Evolutionary conservation across 1,139 yeast species (phyloP).

Genomic region (Geotrichum reessii): DNA sequence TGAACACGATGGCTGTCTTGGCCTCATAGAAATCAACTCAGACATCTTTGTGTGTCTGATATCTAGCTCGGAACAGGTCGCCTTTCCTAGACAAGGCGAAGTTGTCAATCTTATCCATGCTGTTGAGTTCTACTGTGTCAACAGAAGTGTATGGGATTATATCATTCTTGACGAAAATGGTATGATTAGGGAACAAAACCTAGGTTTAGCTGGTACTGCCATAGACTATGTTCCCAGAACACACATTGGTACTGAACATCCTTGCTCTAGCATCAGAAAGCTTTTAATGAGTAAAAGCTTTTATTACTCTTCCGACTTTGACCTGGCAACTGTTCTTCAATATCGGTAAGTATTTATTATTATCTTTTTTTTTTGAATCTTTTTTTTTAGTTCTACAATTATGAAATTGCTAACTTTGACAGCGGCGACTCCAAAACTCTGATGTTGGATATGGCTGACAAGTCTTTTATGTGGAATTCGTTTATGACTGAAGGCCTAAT

Average conservation of each 20-base stretch:
- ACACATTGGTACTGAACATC: slow-evolving; percentile 51
- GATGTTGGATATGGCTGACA: slow-evolving; percentile 45
- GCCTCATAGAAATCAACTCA: slow-evolving; percentile 62
- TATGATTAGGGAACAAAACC: slow-evolving; percentile 41
- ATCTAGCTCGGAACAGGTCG: slow-evolving; percentile 71
- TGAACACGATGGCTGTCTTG: slow-evolving; percentile 75
- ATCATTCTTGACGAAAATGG: slow-evolving; percentile 62
- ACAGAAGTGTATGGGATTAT: slow-evolving; percentile 73
- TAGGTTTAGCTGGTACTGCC: slow-evolving; percentile 24
- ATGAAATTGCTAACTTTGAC: slow-evolving; percentile 42
- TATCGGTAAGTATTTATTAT: slow-evolving; percentile 36
- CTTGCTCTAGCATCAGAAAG: slow-evolving; percentile 74
- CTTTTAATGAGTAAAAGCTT: slow-evolving; percentile 74
- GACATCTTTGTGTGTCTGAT: slow-evolving; percentile 75
- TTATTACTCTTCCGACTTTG: slow-evolving; percentile 88
- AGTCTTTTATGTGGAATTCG: slow-evolving; percentile 94
- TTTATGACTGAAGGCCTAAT: slow-evolving; percentile 83
- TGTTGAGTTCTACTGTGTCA: slow-evolving; percentile 79
- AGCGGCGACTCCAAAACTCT: slow-evolving; percentile 39
- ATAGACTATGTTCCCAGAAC: slow-evolving; percentile 24
- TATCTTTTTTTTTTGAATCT: too few relatives aligned
- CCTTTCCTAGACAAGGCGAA: slow-evolving; percentile 74
- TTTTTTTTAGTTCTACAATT: neutral
- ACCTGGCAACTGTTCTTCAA: slow-evolving; percentile 78
- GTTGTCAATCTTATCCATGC: slow-evolving; percentile 72